A percentile compares a stretch with the other conserved stretches of the same genome.
Evolutionary conservation across 2,329 filamentous ascomycete species (phyloP).

Genomic region (Neopestalotiopsis sp.): DNA sequence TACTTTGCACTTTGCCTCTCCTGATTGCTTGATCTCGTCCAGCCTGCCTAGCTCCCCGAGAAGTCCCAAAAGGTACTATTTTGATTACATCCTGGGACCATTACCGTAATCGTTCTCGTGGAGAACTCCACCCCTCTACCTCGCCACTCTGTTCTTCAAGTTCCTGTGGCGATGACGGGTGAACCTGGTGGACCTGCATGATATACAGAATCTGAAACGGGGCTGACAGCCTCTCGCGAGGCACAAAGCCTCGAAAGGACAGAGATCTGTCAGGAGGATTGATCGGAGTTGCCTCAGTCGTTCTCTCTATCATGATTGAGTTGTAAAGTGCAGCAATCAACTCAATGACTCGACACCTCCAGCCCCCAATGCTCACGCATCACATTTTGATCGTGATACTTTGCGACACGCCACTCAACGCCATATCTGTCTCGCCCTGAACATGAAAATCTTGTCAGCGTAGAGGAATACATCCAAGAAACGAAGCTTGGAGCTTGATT

Average conservation of each 20-base stretch:
- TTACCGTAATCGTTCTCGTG: neutral
- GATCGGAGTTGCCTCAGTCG: neutral
- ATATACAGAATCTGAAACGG: constrained; percentile 9
- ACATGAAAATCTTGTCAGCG: constrained; percentile 81
- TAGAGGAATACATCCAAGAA: constrained; percentile 83
- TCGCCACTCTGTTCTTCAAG: neutral
- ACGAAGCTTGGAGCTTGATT: constrained; percentile 55
- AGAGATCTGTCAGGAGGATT: constrained; percentile 11
- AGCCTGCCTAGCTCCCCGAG: neutral
- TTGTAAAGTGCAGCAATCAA: neutral
- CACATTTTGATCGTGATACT: neutral
- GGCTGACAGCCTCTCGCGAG: neutral
- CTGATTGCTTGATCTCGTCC: neutral
- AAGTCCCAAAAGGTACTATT: neutral
- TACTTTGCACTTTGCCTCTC: neutral
- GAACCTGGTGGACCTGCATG: neutral
- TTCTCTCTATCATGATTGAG: neutral
- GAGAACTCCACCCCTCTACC: neutral
- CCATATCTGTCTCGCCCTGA: constrained; percentile 72
- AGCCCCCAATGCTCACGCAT: constrained; percentile 4
- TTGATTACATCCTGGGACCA: neutral
- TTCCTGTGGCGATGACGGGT: constrained; percentile 1
- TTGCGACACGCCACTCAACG: constrained; percentile 35
- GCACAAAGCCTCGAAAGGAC: constrained; percentile 1
- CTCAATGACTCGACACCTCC: neutral